These are phyloP conservation scores for Colletotrichum shisoi DNA, from an alignment of 2,329 filamentous ascomycete genomes.

Conservation along the genomic window DNA sequence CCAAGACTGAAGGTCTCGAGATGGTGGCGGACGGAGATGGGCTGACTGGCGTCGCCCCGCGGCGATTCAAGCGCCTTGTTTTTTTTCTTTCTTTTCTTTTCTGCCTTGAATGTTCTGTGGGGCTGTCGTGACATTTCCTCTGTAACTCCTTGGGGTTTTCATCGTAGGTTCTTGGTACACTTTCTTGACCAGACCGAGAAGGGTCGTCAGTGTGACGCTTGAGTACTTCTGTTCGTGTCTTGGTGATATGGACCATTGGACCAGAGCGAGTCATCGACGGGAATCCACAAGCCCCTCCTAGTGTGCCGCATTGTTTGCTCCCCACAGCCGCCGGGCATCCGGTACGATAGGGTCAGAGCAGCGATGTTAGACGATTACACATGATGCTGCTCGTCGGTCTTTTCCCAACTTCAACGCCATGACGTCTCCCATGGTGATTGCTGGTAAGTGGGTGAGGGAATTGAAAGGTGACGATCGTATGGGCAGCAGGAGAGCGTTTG, in stretches of 20 bases:
- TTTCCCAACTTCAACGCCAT: not conserved
- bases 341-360: not conserved
- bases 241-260: not conserved
- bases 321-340: constrained; percentile 1
- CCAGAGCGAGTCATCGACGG: not conserved
- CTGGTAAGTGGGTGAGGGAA: not conserved
- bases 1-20: constrained; percentile 1
- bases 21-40: not conserved
- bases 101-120: not conserved
- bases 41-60: not conserved
- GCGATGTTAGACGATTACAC: not conserved
- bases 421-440: not conserved
- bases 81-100: not conserved
- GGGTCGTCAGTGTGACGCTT: not conserved
- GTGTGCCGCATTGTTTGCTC: not conserved
- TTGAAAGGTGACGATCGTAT: not conserved
- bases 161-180: not conserved
- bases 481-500: constrained; percentile 3
- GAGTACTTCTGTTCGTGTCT: not conserved
- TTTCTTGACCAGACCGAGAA: not conserved
- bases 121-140: not conserved
- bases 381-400: not conserved
- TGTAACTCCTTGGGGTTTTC: not conserved
- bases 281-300: not conserved
- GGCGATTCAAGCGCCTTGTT: constrained; percentile 13